Percentiles rank a stretch among this genome's conserved stretches.
Evolutionary conservation across 306 rosid species (phyloP).

Genomic region (Canavalia ensiformis): DNA sequence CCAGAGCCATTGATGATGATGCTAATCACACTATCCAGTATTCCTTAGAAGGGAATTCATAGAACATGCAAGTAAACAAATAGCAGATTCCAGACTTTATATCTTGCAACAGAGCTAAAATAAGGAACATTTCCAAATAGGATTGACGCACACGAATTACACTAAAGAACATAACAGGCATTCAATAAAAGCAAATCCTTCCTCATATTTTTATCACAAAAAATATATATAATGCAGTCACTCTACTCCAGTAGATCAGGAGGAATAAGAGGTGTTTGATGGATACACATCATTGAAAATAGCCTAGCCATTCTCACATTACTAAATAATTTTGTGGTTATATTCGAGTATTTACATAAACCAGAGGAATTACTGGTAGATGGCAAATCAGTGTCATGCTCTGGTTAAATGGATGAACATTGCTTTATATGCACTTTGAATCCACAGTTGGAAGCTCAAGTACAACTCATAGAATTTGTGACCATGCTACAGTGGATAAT

Average conservation of each 20-base stretch:
- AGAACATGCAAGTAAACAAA: constrained; percentile 24
- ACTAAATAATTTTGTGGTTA: background rate
- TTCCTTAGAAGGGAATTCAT: constrained; percentile 32
- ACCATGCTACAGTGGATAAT: background rate
- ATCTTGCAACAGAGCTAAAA: background rate
- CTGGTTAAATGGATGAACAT: constrained; percentile 1
- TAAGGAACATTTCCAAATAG: background rate
- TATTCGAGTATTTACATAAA: background rate
- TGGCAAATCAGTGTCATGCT: background rate
- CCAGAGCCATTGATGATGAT: constrained; percentile 11
- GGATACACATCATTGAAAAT: constrained; percentile 12
- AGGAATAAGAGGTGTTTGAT: background rate
- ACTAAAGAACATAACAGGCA: background rate
- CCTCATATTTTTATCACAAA: no score
- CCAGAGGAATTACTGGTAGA: background rate
- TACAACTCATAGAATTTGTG: constrained; percentile 12
- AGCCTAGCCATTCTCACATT: constrained; percentile 7
- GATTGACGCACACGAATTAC: constrained; percentile 3
- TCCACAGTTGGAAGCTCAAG: constrained; percentile 12
- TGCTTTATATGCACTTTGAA: background rate
- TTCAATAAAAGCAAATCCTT: background rate
- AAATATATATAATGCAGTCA: background rate
- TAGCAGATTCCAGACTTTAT: constrained; percentile 12
- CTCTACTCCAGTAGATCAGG: background rate
- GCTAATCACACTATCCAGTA: constrained; percentile 18